These are phyloP conservation scores for Solanum medicagineum DNA, from an alignment of 257 asterid genomes.

Conservation along the genomic window DNA sequence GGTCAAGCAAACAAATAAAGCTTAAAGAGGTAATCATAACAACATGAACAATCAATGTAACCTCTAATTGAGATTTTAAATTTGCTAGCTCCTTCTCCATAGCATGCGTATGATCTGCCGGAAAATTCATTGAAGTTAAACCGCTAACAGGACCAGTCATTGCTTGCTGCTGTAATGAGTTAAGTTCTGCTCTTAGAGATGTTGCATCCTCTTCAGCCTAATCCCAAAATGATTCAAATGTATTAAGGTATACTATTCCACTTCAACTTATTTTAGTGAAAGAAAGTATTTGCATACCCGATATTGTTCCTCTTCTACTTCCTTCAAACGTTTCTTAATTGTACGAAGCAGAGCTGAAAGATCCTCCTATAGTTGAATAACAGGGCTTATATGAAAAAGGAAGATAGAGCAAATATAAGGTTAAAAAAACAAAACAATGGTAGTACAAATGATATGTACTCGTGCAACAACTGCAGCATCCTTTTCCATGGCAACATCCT, in stretches of 20 bases:
- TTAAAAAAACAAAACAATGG: neutral
- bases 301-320: slow-evolving; percentile 98
- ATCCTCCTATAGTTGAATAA: slow-evolving; percentile 65
- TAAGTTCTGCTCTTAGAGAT: slow-evolving; percentile 74
- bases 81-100: slow-evolving; percentile 66
- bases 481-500: slow-evolving; percentile 97
- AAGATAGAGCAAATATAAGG: neutral
- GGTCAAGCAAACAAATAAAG: slow-evolving; percentile 1
- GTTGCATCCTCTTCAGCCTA: slow-evolving; percentile 99
- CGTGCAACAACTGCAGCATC: slow-evolving; percentile 99
- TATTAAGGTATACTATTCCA: neutral
- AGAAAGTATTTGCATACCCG: slow-evolving; percentile 37
- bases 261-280: neutral
- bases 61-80: slow-evolving; percentile 83
- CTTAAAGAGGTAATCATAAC: neutral
- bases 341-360: slow-evolving; percentile 92
- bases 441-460: slow-evolving; percentile 23
- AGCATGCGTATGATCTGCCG: slow-evolving; percentile 59
- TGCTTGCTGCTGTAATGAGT: slow-evolving; percentile 78
- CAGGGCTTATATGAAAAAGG: slow-evolving; percentile 7
- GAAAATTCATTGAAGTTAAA: slow-evolving; percentile 29
- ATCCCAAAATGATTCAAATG: slow-evolving; percentile 10
- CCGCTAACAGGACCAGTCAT: slow-evolving; percentile 37
- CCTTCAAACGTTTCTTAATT: slow-evolving; percentile 66
- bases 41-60: slow-evolving; percentile 16